Evolutionary conservation across 192 early-diverging fungal species (phyloP).

Genomic region (Linnemannia exigua): DNA sequence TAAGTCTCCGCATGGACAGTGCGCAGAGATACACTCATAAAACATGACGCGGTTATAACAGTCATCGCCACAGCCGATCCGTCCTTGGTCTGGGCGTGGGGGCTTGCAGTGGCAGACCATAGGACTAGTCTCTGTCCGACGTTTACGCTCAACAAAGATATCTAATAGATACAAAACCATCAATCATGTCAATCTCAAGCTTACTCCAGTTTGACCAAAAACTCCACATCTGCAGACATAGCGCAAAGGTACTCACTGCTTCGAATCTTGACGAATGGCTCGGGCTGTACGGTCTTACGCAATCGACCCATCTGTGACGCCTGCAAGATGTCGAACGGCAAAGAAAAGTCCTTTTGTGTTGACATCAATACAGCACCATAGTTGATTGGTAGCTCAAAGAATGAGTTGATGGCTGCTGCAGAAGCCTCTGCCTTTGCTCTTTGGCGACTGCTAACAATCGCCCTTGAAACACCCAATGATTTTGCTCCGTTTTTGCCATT

Average conservation of each 20-base stretch:
- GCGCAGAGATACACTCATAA: constrained; percentile 78
- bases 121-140: constrained; percentile 60
- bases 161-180: constrained; percentile 59
- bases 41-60: constrained; percentile 84
- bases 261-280: constrained; percentile 66
- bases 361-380: constrained; percentile 70
- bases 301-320: constrained; percentile 56
- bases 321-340: constrained; percentile 76
- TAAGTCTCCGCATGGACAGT: constrained; percentile 75
- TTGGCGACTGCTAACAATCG: constrained; percentile 7
- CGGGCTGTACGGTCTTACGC: constrained; percentile 52
- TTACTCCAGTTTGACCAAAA: background rate
- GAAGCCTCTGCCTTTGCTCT: background rate
- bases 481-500: constrained; percentile 13
- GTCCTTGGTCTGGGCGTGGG: constrained; percentile 67
- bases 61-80: constrained; percentile 73
- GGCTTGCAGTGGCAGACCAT: constrained; percentile 73
- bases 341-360: constrained; percentile 69
- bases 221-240: background rate
- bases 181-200: background rate
- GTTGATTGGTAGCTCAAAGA: constrained; percentile 73
- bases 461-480: background rate
- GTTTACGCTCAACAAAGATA: constrained; percentile 82
- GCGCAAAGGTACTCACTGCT: constrained; percentile 63
- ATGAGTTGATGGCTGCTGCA: background rate